Evolutionary conservation across 768 basidiomycete species (phyloP).

Genomic region (Boletellus sp.): DNA sequence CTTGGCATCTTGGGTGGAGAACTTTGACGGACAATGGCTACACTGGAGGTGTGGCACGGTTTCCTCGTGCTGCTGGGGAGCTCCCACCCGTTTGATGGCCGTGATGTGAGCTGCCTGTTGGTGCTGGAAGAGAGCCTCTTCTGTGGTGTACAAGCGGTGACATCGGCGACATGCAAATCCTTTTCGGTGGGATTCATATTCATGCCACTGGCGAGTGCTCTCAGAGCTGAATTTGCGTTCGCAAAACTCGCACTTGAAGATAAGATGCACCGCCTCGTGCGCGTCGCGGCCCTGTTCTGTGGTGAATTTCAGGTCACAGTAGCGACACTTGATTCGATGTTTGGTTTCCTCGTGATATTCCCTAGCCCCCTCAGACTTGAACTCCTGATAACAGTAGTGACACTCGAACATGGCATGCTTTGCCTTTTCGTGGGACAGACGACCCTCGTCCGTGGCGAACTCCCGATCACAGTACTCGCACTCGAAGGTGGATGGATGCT

Average conservation of each 20-base stretch:
- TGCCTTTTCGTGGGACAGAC: not conserved
- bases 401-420: conserved; percentile 9
- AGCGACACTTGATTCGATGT: conserved; percentile 9
- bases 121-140: conserved; percentile 1
- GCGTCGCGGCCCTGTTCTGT: not conserved
- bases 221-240: conserved; percentile 2
- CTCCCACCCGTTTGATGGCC: not conserved
- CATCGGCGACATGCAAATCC: conserved; percentile 7
- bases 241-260: conserved; percentile 13
- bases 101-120: not conserved
- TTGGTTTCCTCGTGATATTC: conserved; percentile 9
- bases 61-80: not conserved
- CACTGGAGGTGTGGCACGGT: conserved; percentile 4
- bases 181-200: not conserved
- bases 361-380: conserved; percentile 1
- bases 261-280: not conserved
- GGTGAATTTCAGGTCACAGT: conserved; percentile 1
- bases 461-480: conserved; percentile 11
- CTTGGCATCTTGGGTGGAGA: not conserved
- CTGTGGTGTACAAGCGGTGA: conserved; percentile 2
- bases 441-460: not conserved
- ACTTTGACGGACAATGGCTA: not conserved
- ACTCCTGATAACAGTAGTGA: conserved; percentile 5
- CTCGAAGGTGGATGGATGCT: conserved; percentile 9
- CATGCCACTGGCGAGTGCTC: conserved; percentile 8